These are phyloP conservation scores for Martensiomyces pterosporus DNA, from an alignment of 192 early-diverging fungal genomes.

Conservation along the genomic window DNA sequence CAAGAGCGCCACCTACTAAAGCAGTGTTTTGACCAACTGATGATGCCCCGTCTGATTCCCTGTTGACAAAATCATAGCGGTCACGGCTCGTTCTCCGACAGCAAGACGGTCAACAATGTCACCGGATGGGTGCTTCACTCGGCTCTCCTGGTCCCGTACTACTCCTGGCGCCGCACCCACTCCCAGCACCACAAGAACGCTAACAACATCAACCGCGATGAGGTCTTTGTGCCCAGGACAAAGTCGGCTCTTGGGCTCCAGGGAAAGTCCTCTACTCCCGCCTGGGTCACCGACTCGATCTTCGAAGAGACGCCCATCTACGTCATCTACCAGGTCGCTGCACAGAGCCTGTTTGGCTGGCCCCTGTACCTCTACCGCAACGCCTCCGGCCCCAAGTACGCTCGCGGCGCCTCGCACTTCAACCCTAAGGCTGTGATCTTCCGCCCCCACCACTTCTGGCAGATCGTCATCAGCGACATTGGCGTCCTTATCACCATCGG, in stretches of 20 bases:
- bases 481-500: slow-evolving; percentile 59
- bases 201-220: slow-evolving; percentile 85
- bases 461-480: slow-evolving; percentile 72
- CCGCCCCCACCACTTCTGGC: slow-evolving; percentile 63
- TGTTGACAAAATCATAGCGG: slow-evolving; percentile 47
- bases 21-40: background rate
- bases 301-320: slow-evolving; percentile 74
- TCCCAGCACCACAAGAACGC: slow-evolving; percentile 91
- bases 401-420: slow-evolving; percentile 79
- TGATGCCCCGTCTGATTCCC: background rate
- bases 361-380: slow-evolving; percentile 80
- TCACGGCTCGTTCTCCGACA: slow-evolving; percentile 85
- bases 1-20: too few species aligned
- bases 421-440: slow-evolving; percentile 78
- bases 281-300: slow-evolving; percentile 51
- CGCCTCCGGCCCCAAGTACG: slow-evolving; percentile 73
- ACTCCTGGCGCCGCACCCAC: slow-evolving; percentile 90
- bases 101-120: slow-evolving; percentile 78
- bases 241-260: slow-evolving; percentile 57
- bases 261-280: slow-evolving; percentile 46
- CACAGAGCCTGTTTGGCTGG: slow-evolving; percentile 83
- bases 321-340: slow-evolving; percentile 58
- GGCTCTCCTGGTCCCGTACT: slow-evolving; percentile 85
- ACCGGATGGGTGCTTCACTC: slow-evolving; percentile 90
- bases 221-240: slow-evolving; percentile 89